Evolutionary conservation across 495 filamentous ascomycete genomes (phyloP), one percentile per base, ranked within the genome.

Genomic region (Lichenothelia convexa): DNA sequence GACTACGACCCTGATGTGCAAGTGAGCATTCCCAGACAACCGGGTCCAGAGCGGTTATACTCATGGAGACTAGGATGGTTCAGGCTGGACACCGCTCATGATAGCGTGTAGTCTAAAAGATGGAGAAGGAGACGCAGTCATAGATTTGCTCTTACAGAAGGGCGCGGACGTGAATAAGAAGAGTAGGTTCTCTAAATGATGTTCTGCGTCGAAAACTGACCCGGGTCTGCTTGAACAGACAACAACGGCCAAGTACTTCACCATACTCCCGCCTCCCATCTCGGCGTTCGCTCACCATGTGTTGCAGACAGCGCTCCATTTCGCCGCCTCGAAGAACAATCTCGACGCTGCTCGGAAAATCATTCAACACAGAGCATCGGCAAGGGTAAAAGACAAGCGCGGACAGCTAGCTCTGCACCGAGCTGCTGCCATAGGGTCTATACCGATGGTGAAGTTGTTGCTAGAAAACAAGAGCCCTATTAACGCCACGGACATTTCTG

Each of bases 71-170:
- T 11, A 82, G 72, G 89, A 97, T 52, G 84, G 75, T 13, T 75
- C 73, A 6, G 86, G 87, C 35, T 97, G 89, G 89, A 91, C 87
- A 8, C 78, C 82, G 1, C 63, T 94, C 18, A 94, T 94, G 86
- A 93, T 94, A 35, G 79, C 87, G 7, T 68, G 78, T 7, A 85
- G 76, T 42, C 63, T 92, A 23, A 71, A 67, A 42, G 78, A 80
- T 35, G 68, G 60, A 18, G 78, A 80, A 34, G 68, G 61, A 18
- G 79, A 81, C 19, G 62, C 61, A 2, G 46, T 80, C 4, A 65
- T 92, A 9, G 73, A 86, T 21, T 53, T 93, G 4, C 66, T 95
- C 2, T 64, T 97, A 0, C 54, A 61, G n/a, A 82, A 78, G 47
- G 82, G 67, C 21, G 85, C 84, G 2, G 84, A 93, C 42, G 78